Conservation (phyloP, 441 rosid species). For the Aquilaria agallochum region DNA sequence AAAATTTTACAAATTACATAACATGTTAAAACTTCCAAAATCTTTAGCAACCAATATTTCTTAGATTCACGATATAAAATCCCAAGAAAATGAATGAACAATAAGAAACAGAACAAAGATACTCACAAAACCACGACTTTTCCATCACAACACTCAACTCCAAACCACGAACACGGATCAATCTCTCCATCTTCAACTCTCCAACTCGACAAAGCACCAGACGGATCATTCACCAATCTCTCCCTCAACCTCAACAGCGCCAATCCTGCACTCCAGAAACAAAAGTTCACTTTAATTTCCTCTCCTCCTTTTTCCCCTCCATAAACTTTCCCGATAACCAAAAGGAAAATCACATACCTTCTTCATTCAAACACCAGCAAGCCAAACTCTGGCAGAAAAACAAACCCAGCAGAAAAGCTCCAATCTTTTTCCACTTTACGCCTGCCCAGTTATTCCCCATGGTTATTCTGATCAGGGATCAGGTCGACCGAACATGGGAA, state of each 20-base stretch:
- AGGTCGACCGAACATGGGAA: neutral
- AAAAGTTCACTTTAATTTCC: slow-evolving; percentile 2
- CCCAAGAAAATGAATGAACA: neutral
- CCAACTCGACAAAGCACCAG: slow-evolving; percentile 40
- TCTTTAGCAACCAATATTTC: too few relatives aligned
- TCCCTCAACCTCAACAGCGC: slow-evolving; percentile 36
- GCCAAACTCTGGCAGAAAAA: slow-evolving; percentile 21
- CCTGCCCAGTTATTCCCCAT: slow-evolving; percentile 34
- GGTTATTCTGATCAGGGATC: slow-evolving; percentile 1
- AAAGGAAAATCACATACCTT: slow-evolving; percentile 30
- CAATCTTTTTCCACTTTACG: slow-evolving; percentile 19
- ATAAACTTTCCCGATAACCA: slow-evolving; percentile 17
- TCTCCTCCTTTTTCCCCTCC: too few relatives aligned
- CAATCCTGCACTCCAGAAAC: slow-evolving; percentile 37
- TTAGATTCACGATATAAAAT: too few relatives aligned
- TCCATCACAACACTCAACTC: slow-evolving; percentile 43
- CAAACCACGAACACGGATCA: slow-evolving; percentile 46
- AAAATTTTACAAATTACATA: too few relatives aligned
- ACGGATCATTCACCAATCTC: slow-evolving; percentile 34
- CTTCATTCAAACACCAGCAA: slow-evolving; percentile 42
- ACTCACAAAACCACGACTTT: slow-evolving; percentile 41
- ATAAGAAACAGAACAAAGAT: neutral
- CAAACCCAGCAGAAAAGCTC: slow-evolving; percentile 22
- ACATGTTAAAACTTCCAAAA: too few relatives aligned
- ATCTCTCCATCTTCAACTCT: slow-evolving; percentile 22